Evolutionary conservation across 805 yeast species (phyloP).

Genomic region (Hagleromyces aurorensis): DNA sequence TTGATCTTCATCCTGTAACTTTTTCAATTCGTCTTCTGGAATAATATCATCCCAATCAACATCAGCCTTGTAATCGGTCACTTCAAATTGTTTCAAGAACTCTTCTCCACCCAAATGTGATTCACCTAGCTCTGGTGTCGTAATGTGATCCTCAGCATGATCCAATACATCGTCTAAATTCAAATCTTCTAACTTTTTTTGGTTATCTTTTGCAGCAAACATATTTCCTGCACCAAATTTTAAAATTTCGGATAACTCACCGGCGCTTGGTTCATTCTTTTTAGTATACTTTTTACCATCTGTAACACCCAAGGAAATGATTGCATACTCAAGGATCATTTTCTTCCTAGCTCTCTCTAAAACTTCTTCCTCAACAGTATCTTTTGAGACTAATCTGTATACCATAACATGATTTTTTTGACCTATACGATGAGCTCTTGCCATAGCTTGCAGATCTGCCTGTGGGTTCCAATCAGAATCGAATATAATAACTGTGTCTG

Average conservation of each 20-base stretch:
- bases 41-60: constrained; percentile 99
- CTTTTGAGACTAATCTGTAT: constrained; percentile 94
- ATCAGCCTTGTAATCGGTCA: constrained; percentile 96
- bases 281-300: constrained; percentile 47
- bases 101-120: constrained; percentile 98
- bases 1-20: constrained; percentile 86
- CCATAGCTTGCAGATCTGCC: constrained; percentile 99
- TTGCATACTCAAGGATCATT: constrained; percentile 97
- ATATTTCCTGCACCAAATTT: constrained; percentile 98
- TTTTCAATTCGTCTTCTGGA: constrained; percentile 86
- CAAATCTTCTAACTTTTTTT: constrained; percentile 89
- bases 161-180: constrained; percentile 91
- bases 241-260: constrained; percentile 84
- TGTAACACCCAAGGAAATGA: constrained; percentile 90
- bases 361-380: constrained; percentile 96
- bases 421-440: constrained; percentile 99
- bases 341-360: constrained; percentile 93
- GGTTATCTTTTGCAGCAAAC: constrained; percentile 94
- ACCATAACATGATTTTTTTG: constrained; percentile 98
- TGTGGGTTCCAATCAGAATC: constrained; percentile 99
- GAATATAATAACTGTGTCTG: constrained; percentile 95
- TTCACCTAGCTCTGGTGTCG: constrained; percentile 94
- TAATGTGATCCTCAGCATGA: constrained; percentile 95
- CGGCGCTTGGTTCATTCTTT: constrained; percentile 67
- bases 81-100: constrained; percentile 93